These are phyloP conservation scores for Xylariaceae sp. DNA, from an alignment of 2,329 filamentous ascomycete genomes.

Conservation along the genomic window DNA sequence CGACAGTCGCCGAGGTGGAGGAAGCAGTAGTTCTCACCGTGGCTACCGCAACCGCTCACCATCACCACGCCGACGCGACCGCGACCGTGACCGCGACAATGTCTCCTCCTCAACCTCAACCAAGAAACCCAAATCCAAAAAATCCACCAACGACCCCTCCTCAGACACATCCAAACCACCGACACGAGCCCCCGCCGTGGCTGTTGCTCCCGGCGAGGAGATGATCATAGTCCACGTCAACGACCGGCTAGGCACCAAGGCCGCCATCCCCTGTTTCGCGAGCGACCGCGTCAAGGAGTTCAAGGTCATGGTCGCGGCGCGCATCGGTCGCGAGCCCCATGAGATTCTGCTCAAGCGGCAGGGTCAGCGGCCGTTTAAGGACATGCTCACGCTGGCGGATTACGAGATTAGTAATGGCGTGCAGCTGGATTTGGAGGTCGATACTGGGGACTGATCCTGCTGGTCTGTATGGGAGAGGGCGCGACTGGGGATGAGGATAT, in stretches of 20 bases:
- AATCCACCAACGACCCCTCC: conserved; percentile 25
- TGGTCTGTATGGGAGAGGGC: not conserved
- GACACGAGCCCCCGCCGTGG: conserved; percentile 24
- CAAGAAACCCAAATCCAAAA: conserved; percentile 29
- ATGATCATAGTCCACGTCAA: conserved; percentile 96
- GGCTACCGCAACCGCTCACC: conserved; percentile 47
- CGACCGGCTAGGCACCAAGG: conserved; percentile 93
- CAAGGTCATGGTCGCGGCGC: conserved; percentile 86
- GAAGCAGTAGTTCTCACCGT: conserved; percentile 48
- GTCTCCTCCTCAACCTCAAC: conserved; percentile 29
- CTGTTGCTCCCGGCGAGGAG: conserved; percentile 52
- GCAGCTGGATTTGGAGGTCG: conserved; percentile 59
- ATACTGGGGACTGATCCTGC: conserved; percentile 52
- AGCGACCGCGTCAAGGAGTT: conserved; percentile 81
- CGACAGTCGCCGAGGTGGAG: conserved; percentile 30
- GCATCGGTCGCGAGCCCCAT: conserved; percentile 82
- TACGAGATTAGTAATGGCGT: conserved; percentile 94
- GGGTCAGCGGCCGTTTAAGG: conserved; percentile 90
- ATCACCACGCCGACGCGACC: conserved; percentile 34
- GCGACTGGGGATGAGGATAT: no score
- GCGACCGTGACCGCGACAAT: conserved; percentile 34
- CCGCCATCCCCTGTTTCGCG: conserved; percentile 83
- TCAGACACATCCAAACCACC: conserved; percentile 33
- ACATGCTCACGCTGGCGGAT: conserved; percentile 80
- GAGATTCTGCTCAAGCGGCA: conserved; percentile 91